These are phyloP conservation scores for Wickerhamomyces hampshirensis DNA, from an alignment of 805 yeast genomes.

Conservation along the genomic window DNA sequence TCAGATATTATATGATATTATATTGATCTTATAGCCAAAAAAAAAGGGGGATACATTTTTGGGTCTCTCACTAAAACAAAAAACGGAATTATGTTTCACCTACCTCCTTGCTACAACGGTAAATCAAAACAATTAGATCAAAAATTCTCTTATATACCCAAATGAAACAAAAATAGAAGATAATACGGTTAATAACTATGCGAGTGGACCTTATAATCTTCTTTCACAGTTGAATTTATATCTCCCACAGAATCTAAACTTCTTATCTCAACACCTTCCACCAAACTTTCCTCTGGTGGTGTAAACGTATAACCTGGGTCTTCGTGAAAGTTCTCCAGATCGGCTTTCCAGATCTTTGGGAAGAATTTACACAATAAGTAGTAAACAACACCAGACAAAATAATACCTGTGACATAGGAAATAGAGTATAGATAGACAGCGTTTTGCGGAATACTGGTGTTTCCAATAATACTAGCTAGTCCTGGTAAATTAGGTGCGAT, in stretches of 20 bases:
- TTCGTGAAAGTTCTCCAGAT: conserved; percentile 15
- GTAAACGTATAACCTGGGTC: conserved; percentile 19
- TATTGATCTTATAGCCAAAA: too few species aligned
- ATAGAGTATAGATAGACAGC: conserved; percentile 58
- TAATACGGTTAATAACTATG: too few species aligned
- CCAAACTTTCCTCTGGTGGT: conserved; percentile 11
- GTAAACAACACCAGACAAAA: conserved; percentile 45
- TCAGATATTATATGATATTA: too few species aligned
- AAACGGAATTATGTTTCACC: too few species aligned
- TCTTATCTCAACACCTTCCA: conserved; percentile 15
- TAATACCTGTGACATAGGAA: conserved; percentile 54
- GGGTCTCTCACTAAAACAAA: too few species aligned
- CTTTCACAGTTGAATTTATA: too few species aligned
- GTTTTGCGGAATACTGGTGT: conserved; percentile 60
- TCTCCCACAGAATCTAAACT: too few species aligned
- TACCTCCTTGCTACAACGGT: too few species aligned
- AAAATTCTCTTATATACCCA: too few species aligned
- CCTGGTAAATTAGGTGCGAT: conserved; percentile 36
- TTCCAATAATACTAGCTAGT: conserved; percentile 48
- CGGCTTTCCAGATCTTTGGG: conserved; percentile 33
- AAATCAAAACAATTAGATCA: too few species aligned
- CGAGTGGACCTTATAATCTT: too few species aligned
- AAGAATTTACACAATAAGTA: conserved; percentile 38
- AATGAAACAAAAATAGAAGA: not conserved
- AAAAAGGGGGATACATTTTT: too few species aligned